These are phyloP conservation scores for Diplosphaera chodatii DNA, from an alignment of 139 green algal genomes.

Conservation along the genomic window DNA sequence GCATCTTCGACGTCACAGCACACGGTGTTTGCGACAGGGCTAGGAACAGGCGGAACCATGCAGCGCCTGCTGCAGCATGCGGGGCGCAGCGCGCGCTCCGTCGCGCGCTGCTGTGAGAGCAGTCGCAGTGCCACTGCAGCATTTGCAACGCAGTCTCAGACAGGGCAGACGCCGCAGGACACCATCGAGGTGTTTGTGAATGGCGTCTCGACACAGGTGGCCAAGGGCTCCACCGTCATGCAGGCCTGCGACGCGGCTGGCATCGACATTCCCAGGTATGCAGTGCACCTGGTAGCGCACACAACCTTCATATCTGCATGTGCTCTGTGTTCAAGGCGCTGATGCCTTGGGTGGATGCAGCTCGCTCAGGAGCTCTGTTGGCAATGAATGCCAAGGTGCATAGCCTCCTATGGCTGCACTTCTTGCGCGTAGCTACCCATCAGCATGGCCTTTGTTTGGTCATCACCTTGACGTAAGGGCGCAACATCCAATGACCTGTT, in stretches of 20 bases:
- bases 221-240: constrained; percentile 85
- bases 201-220: constrained; percentile 68
- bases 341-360: no score
- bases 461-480: no score
- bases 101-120: neutral
- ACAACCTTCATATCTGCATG: no score
- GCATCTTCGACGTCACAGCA: neutral
- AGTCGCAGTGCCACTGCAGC: neutral
- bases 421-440: no score
- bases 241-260: constrained; percentile 93
- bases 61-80: constrained; percentile 8
- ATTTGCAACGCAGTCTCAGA: neutral
- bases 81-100: neutral
- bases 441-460: no score
- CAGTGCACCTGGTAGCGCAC: neutral
- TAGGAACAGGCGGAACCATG: neutral
- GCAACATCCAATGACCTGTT: no score
- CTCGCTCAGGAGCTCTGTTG: no score
- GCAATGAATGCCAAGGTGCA: no score
- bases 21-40: neutral
- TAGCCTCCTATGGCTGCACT: no score
- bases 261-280: constrained; percentile 86
- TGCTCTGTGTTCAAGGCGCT: no score
- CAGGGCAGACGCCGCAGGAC: constrained; percentile 22
- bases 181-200: constrained; percentile 87